phyloP scores from a whole-genome alignment of 805 yeast genomes.

The Candida taoyuanica region DNA sequence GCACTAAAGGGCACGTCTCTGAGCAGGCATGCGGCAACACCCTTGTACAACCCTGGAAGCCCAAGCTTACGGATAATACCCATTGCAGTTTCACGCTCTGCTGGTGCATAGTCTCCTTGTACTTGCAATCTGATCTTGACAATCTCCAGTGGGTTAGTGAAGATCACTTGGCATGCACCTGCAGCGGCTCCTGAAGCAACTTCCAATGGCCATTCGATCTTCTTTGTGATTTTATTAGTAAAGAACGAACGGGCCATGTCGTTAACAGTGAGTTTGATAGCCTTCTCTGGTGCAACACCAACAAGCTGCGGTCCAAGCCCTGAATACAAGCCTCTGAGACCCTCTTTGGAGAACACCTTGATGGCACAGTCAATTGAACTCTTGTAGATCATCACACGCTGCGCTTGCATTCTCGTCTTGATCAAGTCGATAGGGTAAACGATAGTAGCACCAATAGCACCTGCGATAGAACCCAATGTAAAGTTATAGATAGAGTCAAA shows the following conservation, averaged over 20 bases:
- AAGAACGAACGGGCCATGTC: conserved; percentile 78
- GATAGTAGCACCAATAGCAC: conserved; percentile 96
- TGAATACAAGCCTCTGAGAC: conserved; percentile 79
- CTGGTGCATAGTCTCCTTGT: conserved; percentile 62
- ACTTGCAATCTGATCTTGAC: conserved; percentile 93
- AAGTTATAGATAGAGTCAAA: conserved; percentile 87
- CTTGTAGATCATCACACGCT: conserved; percentile 66
- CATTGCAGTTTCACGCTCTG: conserved; percentile 42
- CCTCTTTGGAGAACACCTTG: conserved; percentile 74
- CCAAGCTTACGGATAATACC: conserved; percentile 78
- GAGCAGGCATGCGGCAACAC: conserved; percentile 84
- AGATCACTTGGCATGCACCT: conserved; percentile 93
- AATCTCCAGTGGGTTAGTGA: conserved; percentile 94
- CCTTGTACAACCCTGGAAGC: conserved; percentile 80
- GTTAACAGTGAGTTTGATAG: conserved; percentile 91
- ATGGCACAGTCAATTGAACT: conserved; percentile 83
- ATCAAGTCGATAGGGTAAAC: conserved; percentile 96
- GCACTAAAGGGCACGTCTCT: conserved; percentile 97
- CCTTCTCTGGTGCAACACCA: conserved; percentile 98
- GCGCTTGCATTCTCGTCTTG: conserved; percentile 97
- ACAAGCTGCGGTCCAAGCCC: conserved; percentile 92
- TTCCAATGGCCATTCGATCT: conserved; percentile 56
- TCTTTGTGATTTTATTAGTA: conserved; percentile 45
- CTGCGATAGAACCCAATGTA: conserved; percentile 88
- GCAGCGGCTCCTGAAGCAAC: conserved; percentile 88